Conservation (phyloP, 2,329 filamentous ascomycete species). For the Rhexocercosporidium sp. region DNA sequence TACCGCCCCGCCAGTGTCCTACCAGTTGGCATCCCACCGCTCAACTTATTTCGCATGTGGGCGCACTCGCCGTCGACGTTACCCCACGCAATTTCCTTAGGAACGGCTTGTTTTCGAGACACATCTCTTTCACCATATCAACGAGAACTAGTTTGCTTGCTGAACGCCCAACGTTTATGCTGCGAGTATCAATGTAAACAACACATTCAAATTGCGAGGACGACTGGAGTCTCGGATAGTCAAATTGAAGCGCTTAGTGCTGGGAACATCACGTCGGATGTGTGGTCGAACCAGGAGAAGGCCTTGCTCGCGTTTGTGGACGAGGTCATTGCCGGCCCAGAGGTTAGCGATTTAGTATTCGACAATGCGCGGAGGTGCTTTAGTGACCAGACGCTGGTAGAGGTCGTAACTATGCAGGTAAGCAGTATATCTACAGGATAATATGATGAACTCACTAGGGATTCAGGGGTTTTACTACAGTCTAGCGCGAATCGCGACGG, state of each 20-base stretch:
- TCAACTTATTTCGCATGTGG: constrained; percentile 34
- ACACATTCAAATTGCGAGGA: constrained; percentile 29
- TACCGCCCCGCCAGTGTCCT: constrained; percentile 31
- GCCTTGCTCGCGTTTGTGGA: constrained; percentile 32
- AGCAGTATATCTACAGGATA: constrained; percentile 4
- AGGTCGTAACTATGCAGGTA: constrained; percentile 35
- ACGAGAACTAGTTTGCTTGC: constrained; percentile 32
- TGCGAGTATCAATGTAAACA: constrained; percentile 37
- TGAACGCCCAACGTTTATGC: constrained; percentile 27
- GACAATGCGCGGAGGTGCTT: constrained; percentile 29
- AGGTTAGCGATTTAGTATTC: constrained; percentile 31
- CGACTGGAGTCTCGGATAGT: constrained; percentile 25
- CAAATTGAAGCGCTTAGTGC: constrained; percentile 29
- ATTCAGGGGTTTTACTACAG: constrained; percentile 31
- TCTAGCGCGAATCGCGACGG: constrained; percentile 31
- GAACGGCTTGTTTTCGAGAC: constrained; percentile 35
- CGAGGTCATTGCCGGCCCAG: constrained; percentile 30
- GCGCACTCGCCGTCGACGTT: constrained; percentile 35
- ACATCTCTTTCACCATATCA: constrained; percentile 31
- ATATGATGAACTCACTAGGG: constrained; percentile 9
- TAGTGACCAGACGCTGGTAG: constrained; percentile 33
- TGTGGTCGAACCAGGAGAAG: constrained; percentile 31
- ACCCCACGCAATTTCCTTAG: constrained; percentile 33
- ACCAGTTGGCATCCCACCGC: constrained; percentile 31
- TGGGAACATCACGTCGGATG: constrained; percentile 25